Evolutionary conservation across 805 yeast genomes (phyloP).

Genomic region (Candida pseudoglaebosa): DNA sequence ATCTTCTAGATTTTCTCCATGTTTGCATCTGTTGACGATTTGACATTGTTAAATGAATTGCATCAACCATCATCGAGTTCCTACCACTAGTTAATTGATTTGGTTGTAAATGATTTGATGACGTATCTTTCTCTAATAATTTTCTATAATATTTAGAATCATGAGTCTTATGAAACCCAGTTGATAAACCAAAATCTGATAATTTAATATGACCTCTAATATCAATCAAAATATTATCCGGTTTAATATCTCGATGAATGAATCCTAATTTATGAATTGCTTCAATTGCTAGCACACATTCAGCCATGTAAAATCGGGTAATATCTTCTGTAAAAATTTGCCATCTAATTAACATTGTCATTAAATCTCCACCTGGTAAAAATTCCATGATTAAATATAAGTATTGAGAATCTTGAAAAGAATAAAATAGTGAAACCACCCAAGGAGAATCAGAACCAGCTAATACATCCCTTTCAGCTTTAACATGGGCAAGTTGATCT

Average conservation of each 20-base stretch:
- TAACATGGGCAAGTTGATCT: constrained; percentile 92
- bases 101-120: constrained; percentile 22
- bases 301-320: constrained; percentile 91
- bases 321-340: constrained; percentile 92
- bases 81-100: constrained; percentile 40
- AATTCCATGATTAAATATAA: constrained; percentile 78
- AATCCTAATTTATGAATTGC: constrained; percentile 91
- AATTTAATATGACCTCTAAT: constrained; percentile 67
- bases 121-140: constrained; percentile 63
- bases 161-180: constrained; percentile 93
- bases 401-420: constrained; percentile 75
- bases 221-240: constrained; percentile 90
- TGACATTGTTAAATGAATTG: constrained; percentile 92
- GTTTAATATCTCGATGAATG: constrained; percentile 96
- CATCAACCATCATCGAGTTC: constrained; percentile 85
- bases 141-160: constrained; percentile 84
- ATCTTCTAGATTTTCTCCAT: constrained; percentile 86
- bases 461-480: constrained; percentile 92
- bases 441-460: constrained; percentile 88
- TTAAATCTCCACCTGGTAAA: constrained; percentile 78
- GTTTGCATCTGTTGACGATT: constrained; percentile 94
- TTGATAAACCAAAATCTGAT: constrained; percentile 75
- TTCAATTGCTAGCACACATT: constrained; percentile 91
- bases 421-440: constrained; percentile 80
- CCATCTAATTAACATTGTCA: constrained; percentile 96